Conservation (phyloP, 768 basidiomycete species). For the Termitomyces sp. region DNA sequence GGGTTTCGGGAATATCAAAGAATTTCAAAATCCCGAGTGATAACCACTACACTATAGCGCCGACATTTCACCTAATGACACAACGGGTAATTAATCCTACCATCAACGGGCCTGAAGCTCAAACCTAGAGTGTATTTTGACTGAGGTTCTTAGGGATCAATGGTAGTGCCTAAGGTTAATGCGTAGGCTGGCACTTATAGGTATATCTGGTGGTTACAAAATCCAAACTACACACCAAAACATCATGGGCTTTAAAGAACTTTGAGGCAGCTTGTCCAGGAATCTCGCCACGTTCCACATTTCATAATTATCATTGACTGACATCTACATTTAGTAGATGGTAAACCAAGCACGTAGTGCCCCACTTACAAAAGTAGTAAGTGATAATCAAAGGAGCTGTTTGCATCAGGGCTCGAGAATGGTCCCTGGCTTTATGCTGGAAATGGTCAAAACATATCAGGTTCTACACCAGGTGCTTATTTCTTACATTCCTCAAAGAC, state of each 20-base stretch:
- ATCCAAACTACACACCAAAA: constrained; percentile 33
- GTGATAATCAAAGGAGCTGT: constrained; percentile 19
- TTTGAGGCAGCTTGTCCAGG: constrained; percentile 54
- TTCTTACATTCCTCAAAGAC: constrained; percentile 32
- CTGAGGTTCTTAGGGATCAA: no score
- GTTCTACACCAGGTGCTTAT: constrained; percentile 29
- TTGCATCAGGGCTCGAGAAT: constrained; percentile 68
- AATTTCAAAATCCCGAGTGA: constrained; percentile 14
- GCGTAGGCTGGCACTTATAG: no score
- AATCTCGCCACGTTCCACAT: constrained; percentile 43
- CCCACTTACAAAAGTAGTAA: constrained; percentile 41
- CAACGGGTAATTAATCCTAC: no score
- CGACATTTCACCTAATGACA: neutral
- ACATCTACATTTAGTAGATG: constrained; percentile 58
- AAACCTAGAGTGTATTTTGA: no score
- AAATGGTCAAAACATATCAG: constrained; percentile 59
- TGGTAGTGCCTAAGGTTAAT: no score
- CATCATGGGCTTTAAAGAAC: constrained; percentile 49
- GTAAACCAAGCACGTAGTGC: constrained; percentile 57
- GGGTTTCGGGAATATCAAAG: constrained; percentile 8
- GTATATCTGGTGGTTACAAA: no score
- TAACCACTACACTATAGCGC: constrained; percentile 15
- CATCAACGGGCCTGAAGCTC: no score
- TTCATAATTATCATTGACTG: constrained; percentile 63
- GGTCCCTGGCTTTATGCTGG: constrained; percentile 63